Evolutionary conservation across 768 basidiomycete species (phyloP), one percentile per base, ranked within the genome.

Genomic region (Basidioascus undulatus): DNA sequence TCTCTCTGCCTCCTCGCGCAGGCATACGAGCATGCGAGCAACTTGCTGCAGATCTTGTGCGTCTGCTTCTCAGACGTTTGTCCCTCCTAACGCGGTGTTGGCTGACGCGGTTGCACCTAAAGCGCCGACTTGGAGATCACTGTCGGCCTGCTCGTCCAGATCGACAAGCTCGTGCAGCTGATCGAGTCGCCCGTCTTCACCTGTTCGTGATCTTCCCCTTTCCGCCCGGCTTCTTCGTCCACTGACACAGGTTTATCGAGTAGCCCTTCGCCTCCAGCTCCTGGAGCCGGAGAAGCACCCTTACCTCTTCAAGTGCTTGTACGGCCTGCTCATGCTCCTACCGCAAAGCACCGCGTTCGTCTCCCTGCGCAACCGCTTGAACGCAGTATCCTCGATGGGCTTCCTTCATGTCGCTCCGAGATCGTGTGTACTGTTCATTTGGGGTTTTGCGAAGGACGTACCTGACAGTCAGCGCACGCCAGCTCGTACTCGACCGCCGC

Each of bases 161-260:
- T 96, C 15, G 92, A 96, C 61, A 94, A 92, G 55, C 69, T 98
- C 7, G 92, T 98, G 9, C 89, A 96, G 56, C 66, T 98, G 2
- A 87, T 98, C 45, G 92, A 98, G 57, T 89, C 83, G 0, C 92
- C 92, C 0, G 87, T 96, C 8, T 98, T 98, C 57, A 98, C 92
- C 39, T 92, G 92, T 86, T 52, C 53, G 70, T 57, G 28, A 5
- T 19, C 26, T 16, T 19, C n/a, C 35, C 13, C 24, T 23, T 28
- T n/a, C 23, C 20, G 0, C 10, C n/a, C 4, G 6, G 5, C n/a
- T n/a, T n/a, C n/a, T n/a, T n/a, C n/a, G n/a, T n/a, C n/a, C n/a
- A n/a, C n/a, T n/a, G n/a, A n/a, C n/a, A n/a, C n/a, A n/a, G n/a
- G n/a, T n/a, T n/a, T n/a, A n/a, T n/a, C 7, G 4, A 5, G 2